Evolutionary conservation across 768 basidiomycete genomes (phyloP).

Genomic region (Boletellus sp.): DNA sequence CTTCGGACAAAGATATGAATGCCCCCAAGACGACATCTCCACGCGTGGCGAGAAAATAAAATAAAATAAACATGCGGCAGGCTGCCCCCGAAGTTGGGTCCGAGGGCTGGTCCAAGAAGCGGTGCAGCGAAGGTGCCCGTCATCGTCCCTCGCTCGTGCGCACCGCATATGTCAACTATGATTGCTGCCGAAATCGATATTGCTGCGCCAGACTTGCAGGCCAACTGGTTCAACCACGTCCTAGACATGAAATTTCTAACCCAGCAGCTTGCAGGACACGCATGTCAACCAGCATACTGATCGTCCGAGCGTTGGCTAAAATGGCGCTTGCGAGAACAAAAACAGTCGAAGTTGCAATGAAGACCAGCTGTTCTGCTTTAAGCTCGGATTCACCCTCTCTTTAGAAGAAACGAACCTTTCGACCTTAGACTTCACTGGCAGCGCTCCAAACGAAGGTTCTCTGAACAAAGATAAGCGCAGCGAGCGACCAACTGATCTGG

Average conservation of each 20-base stretch:
- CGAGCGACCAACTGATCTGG: conserved; percentile 65
- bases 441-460: conserved; percentile 64
- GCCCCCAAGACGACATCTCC: conserved; percentile 49
- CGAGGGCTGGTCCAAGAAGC: conserved; percentile 69
- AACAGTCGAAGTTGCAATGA: conserved; percentile 48
- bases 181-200: conserved; percentile 74
- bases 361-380: conserved; percentile 42
- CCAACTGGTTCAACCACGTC: conserved; percentile 4
- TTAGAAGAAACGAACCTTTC: conserved; percentile 46
- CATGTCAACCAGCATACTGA: conserved; percentile 60
- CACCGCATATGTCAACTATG: conserved; percentile 74
- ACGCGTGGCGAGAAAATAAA: conserved; percentile 76
- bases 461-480: conserved; percentile 71
- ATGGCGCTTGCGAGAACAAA: conserved; percentile 55
- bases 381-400: neutral
- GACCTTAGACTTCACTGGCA: conserved; percentile 70
- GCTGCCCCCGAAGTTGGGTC: conserved; percentile 68
- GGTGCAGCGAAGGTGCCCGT: conserved; percentile 81
- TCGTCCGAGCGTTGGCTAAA: conserved; percentile 52
- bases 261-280: conserved; percentile 66
- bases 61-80: conserved; percentile 65
- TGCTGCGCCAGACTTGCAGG: conserved; percentile 56
- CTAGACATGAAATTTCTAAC: conserved; percentile 32
- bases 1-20: conserved; percentile 69
- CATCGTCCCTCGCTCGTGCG: conserved; percentile 68